Percentiles rank a stretch among this genome's conserved stretches.
phyloP scores from a whole-genome alignment of 176 grass and related monocot species.

The Juncus inflexus region DNA sequence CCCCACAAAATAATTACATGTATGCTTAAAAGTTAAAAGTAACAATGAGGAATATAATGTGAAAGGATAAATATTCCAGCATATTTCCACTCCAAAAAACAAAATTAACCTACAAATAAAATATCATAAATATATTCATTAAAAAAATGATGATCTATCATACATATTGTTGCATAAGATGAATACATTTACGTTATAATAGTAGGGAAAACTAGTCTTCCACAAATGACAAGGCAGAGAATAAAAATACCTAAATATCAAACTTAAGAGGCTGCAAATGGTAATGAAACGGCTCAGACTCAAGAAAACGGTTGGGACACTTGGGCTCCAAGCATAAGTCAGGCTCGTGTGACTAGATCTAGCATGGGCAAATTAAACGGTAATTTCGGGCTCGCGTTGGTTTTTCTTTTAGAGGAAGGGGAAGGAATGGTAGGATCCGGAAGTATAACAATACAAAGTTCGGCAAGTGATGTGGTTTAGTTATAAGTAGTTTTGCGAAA shows the following conservation, averaged over 20 bases:
- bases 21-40: conserved; percentile 38
- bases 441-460: conserved; percentile 15
- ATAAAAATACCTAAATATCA: conserved; percentile 77
- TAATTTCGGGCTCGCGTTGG: neutral
- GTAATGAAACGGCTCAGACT: conserved; percentile 10
- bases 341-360: neutral
- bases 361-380: neutral
- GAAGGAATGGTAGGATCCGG: conserved; percentile 5
- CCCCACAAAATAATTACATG: conserved; percentile 66
- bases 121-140: too few species aligned
- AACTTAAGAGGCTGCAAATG: conserved; percentile 4
- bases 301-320: conserved; percentile 21
- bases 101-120: conserved; percentile 19
- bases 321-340: conserved; percentile 16
- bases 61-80: conserved; percentile 95
- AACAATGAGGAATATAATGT: conserved; percentile 70
- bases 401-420: neutral
- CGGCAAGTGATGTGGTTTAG: neutral
- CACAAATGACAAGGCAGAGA: conserved; percentile 89
- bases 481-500: neutral
- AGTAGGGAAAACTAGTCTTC: conserved; percentile 59
- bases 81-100: conserved; percentile 60
- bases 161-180: too few species aligned
- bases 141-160: too few species aligned
- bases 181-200: conserved; percentile 41